A percentile compares a stretch with the other conserved stretches of the same genome.
Evolutionary conservation across 1,284 basidiomycete species (phyloP).

Genomic region (Volvariella surrecta): DNA sequence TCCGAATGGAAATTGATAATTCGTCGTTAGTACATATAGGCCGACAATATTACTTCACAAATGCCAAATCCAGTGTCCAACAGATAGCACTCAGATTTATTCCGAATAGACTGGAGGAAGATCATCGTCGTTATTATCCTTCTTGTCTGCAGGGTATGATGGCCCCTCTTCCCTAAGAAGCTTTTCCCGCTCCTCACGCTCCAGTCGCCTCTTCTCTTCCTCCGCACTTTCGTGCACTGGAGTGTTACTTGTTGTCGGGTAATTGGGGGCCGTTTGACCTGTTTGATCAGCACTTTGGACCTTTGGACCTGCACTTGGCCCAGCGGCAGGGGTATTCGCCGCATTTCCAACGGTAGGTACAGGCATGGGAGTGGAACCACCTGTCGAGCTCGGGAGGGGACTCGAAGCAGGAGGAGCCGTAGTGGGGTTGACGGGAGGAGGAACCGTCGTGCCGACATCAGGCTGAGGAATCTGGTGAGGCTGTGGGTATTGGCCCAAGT

Average conservation of each 20-base stretch:
- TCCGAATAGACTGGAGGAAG: conserved; percentile 61
- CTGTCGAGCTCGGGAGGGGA: too few species aligned
- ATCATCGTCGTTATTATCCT: conserved; percentile 36
- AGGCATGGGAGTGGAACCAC: conserved; percentile 5
- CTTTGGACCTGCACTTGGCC: too few species aligned
- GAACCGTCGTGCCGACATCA: too few species aligned
- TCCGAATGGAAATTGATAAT: too few species aligned
- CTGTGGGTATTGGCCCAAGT: too few species aligned
- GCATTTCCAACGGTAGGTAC: too few species aligned
- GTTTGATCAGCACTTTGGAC: too few species aligned
- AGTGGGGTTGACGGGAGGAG: conserved; percentile 7
- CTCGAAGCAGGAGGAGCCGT: conserved; percentile 11
- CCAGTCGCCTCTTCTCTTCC: conserved; percentile 61
- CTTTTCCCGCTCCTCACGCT: conserved; percentile 56
- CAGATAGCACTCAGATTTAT: conserved; percentile 15
- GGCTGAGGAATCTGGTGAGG: too few species aligned
- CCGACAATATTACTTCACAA: too few species aligned
- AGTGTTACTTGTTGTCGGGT: conserved; percentile 7
- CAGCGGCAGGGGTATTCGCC: too few species aligned
- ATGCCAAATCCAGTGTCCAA: not conserved
- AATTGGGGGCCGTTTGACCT: too few species aligned
- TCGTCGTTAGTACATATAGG: too few species aligned
- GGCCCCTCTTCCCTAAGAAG: conserved; percentile 26
- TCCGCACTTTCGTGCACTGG: conserved; percentile 37
- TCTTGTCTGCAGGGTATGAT: conserved; percentile 13